Evolutionary conservation across 352 stramenopile species (phyloP), one percentile per base, ranked within the genome.

Genomic region (Globisporangium nagaii): DNA sequence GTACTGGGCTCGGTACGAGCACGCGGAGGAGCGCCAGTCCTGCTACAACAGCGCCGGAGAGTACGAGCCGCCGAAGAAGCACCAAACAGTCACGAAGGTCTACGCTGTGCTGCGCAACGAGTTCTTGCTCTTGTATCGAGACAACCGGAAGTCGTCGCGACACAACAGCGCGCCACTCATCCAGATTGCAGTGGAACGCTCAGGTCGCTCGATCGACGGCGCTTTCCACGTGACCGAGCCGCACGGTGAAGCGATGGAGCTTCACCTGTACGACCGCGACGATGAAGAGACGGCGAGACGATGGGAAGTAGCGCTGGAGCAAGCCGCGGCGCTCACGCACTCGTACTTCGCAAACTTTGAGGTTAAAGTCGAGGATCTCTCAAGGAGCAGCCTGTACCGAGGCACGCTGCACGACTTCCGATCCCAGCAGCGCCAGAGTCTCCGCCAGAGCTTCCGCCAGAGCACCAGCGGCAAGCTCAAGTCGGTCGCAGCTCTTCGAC

Each of bases 261-360:
- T 85, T 56, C 54, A 74, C 56, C 39, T 83, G 58, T 73, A 66
- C 65, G 46, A 74, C 42, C 70, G 77, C 15, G 36, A 70, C 6
- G 70, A 91, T 56, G 51, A 55, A 8, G 41, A 55, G 8, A 52
- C 41, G 3, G 44, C 58, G 20, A 31, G 55, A 20, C 48, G 54
- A 12, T 91, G 80, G 80, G 57, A 68, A 28, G 48, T 76, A 3
- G 71, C 74, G 10, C 62, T 91, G 2, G 75, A 86, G 50, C 70
- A 83, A 22, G 80, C 80, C 5, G 58, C 64, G 0, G 75, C 82
- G 34, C 64, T 86, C 20, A 91, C 80, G 3, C 63, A 75, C 28
- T 59, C 72, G 13, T 74, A 91, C 53, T 86, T 91, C 32, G 56
- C 60, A n/a, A 70, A 59, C 10, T 85, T 89, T 31, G 71, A 82